Evolutionary conservation across 179 eudicot genomes (phyloP).

Genomic region (Beta lomatogona): DNA sequence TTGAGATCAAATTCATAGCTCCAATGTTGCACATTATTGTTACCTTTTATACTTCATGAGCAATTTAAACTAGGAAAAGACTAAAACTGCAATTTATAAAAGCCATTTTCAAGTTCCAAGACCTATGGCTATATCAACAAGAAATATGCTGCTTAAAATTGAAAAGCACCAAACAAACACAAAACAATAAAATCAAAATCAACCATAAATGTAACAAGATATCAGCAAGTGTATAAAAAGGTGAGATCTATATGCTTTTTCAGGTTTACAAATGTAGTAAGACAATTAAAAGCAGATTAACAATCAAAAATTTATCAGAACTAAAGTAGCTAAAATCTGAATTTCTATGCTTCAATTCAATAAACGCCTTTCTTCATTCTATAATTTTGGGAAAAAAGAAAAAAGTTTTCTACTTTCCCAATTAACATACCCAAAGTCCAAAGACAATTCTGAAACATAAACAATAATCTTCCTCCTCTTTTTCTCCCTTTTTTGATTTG

Average conservation of each 20-base stretch:
- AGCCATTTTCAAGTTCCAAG: neutral
- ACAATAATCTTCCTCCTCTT: no score
- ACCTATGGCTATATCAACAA: neutral
- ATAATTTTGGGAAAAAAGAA: no score
- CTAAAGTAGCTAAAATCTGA: neutral
- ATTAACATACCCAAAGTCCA: neutral
- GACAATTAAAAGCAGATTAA: neutral
- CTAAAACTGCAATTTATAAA: neutral
- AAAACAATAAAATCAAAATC: neutral
- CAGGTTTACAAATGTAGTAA: neutral
- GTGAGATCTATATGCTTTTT: neutral
- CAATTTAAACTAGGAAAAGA: neutral
- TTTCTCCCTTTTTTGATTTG: no score
- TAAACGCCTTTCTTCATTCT: no score
- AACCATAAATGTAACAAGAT: no score
- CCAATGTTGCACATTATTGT: neutral
- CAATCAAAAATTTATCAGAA: neutral
- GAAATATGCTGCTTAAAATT: constrained; percentile 9
- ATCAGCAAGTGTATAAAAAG: neutral
- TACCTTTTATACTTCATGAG: neutral
- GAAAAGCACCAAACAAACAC: neutral
- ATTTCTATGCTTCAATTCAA: neutral
- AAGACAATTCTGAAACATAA: neutral
- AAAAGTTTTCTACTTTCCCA: neutral
- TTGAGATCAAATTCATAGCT: neutral